Conservation (phyloP, 2,329 filamentous ascomycete genomes). For the Coccinonectria pachysandricola region DNA sequence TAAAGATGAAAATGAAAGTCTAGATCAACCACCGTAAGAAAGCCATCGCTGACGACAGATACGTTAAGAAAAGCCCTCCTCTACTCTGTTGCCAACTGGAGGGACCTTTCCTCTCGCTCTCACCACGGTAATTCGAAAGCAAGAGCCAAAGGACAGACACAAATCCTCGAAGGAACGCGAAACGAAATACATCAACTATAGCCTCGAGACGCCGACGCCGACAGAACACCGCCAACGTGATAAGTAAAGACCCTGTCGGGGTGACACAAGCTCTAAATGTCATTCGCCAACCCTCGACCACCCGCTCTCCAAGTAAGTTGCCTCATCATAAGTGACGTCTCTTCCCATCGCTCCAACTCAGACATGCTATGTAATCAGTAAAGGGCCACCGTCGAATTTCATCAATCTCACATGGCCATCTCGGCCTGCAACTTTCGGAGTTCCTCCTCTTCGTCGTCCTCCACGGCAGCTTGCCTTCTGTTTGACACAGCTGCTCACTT, state of each 20-base stretch:
- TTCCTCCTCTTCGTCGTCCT: constrained; percentile 95
- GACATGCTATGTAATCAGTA: constrained; percentile 17
- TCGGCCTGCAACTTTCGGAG: constrained; percentile 87
- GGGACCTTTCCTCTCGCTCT: no score
- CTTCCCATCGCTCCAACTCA: constrained; percentile 10
- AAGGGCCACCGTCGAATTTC: constrained; percentile 4
- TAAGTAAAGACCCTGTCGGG: constrained; percentile 9
- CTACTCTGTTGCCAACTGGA: no score
- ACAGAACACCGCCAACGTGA: constrained; percentile 18
- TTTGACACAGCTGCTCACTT: constrained; percentile 20
- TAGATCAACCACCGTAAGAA: no score
- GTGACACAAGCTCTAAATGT: constrained; percentile 7
- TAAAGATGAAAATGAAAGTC: no score
- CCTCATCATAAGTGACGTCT: no score
- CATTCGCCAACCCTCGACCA: no score
- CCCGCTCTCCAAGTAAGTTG: no score
- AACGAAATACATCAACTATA: constrained; percentile 16
- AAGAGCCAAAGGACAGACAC: constrained; percentile 9
- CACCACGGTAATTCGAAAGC: constrained; percentile 3
- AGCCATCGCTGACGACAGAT: no score
- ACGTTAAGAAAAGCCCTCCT: no score
- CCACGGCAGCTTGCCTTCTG: constrained; percentile 43
- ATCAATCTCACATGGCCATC: constrained; percentile 72
- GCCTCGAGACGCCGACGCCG: constrained; percentile 24
- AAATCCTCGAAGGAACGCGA: constrained; percentile 7